phyloP scores from a whole-genome alignment of 1,284 basidiomycete species.

The Thecaphora frezii region DNA sequence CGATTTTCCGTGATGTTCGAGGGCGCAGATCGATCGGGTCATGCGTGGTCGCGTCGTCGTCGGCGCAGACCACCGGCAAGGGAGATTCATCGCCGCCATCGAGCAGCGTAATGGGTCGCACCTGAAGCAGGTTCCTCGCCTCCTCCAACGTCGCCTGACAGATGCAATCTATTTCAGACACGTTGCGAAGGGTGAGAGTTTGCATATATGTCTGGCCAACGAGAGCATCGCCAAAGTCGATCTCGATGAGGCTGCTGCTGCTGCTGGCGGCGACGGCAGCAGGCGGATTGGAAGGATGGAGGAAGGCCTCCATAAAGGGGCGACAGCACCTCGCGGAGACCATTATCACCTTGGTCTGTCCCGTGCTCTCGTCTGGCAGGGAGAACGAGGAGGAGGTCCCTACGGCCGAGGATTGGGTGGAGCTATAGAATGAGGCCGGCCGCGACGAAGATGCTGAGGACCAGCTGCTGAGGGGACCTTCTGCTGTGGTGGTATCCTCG shows the following conservation, averaged over 20 bases:
- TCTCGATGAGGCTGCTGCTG: slow-evolving; percentile 26
- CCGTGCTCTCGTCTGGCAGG: slow-evolving; percentile 22
- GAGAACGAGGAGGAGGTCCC: slow-evolving; percentile 21
- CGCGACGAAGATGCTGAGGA: slow-evolving; percentile 34
- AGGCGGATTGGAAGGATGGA: not conserved
- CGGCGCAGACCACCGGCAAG: slow-evolving; percentile 33
- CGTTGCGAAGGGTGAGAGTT: slow-evolving; percentile 39
- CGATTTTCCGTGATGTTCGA: slow-evolving; percentile 25
- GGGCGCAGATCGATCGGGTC: slow-evolving; percentile 18
- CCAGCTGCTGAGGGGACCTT: slow-evolving; percentile 6
- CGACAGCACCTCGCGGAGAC: slow-evolving; percentile 38
- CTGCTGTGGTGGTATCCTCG: slow-evolving; percentile 2
- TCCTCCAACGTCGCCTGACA: slow-evolving; percentile 51
- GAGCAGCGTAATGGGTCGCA: slow-evolving; percentile 33
- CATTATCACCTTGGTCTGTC: slow-evolving; percentile 34
- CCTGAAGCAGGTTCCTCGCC: slow-evolving; percentile 46
- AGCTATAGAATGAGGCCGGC: slow-evolving; percentile 33
- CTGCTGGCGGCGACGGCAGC: slow-evolving; percentile 4
- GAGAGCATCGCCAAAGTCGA: slow-evolving; percentile 56
- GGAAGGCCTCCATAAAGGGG: slow-evolving; percentile 21
- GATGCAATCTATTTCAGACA: slow-evolving; percentile 51
- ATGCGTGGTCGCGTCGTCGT: slow-evolving; percentile 23
- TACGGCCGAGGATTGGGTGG: slow-evolving; percentile 15
- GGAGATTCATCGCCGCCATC: slow-evolving; percentile 16
- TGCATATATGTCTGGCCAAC: slow-evolving; percentile 44